Conservation (phyloP, 2,329 filamentous ascomycete genomes). For the Fusarium aywerte region DNA sequence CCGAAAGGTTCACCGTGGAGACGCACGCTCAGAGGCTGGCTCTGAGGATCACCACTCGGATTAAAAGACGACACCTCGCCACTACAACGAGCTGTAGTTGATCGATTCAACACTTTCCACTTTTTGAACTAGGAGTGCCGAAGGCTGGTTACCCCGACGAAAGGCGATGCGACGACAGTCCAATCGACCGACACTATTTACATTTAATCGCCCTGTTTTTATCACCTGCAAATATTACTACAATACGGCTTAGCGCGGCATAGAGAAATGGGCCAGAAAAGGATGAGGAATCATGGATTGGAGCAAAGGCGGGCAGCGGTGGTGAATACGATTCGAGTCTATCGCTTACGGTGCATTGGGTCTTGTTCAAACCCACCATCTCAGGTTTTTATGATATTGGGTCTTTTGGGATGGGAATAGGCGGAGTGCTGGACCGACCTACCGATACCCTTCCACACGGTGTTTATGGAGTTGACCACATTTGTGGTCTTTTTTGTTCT, state of each 20-base stretch:
- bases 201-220: conserved; percentile 36
- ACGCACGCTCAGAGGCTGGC: conserved; percentile 70
- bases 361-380: conserved; percentile 26
- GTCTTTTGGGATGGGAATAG: conserved; percentile 35
- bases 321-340: conserved; percentile 48
- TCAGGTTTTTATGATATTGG: conserved; percentile 37
- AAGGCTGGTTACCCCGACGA: conserved; percentile 7
- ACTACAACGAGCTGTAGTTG: background rate
- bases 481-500: conserved; percentile 27
- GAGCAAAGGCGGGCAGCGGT: conserved; percentile 34
- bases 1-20: conserved; percentile 89
- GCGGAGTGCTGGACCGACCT: conserved; percentile 42
- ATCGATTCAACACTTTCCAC: conserved; percentile 19
- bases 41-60: conserved; percentile 73
- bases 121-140: conserved; percentile 3
- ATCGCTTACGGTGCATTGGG: conserved; percentile 44
- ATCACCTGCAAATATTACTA: conserved; percentile 42
- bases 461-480: conserved; percentile 41
- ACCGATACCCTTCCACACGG: conserved; percentile 46
- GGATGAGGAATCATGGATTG: conserved; percentile 32
- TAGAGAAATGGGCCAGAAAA: conserved; percentile 47
- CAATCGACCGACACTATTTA: conserved; percentile 22
- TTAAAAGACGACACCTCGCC: conserved; percentile 46
- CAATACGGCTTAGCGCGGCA: conserved; percentile 44
- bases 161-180: conserved; percentile 10